Evolutionary conservation across 306 rosid genomes (phyloP).

Genomic region (Canavalia ensiformis): DNA sequence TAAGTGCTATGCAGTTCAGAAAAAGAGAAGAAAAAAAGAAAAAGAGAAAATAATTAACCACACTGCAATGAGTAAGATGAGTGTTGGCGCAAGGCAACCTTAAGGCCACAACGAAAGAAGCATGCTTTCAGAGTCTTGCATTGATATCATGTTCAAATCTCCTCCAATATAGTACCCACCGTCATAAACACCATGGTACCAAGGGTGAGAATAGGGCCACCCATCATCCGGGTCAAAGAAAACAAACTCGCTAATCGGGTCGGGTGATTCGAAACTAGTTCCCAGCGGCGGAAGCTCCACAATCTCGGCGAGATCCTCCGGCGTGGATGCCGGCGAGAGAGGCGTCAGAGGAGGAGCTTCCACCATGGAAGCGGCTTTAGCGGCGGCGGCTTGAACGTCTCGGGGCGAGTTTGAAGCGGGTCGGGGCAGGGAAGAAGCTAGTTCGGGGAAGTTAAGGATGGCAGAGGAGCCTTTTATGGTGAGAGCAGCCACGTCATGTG

Average conservation of each 20-base stretch:
- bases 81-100: constrained; percentile 43
- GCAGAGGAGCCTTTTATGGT: constrained; percentile 86
- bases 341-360: constrained; percentile 35
- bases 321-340: constrained; percentile 25
- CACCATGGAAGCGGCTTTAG: constrained; percentile 92
- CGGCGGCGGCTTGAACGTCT: constrained; percentile 91
- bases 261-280: constrained; percentile 55
- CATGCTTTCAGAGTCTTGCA: constrained; percentile 57
- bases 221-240: constrained; percentile 62
- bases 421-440: constrained; percentile 70
- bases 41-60: background rate
- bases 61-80: constrained; percentile 12
- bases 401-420: constrained; percentile 82
- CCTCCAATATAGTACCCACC: constrained; percentile 46
- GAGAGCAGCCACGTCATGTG: constrained; percentile 93
- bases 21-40: background rate
- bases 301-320: constrained; percentile 85
- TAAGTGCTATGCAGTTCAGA: background rate
- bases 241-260: constrained; percentile 60
- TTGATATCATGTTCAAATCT: constrained; percentile 46
- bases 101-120: constrained; percentile 51
- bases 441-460: constrained; percentile 92
- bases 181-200: constrained; percentile 58
- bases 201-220: constrained; percentile 58
- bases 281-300: constrained; percentile 73